Evolutionary conservation across 1,284 basidiomycete genomes (phyloP), one percentile per base, ranked within the genome.

Genomic region (Cerioporus squamosus): DNA sequence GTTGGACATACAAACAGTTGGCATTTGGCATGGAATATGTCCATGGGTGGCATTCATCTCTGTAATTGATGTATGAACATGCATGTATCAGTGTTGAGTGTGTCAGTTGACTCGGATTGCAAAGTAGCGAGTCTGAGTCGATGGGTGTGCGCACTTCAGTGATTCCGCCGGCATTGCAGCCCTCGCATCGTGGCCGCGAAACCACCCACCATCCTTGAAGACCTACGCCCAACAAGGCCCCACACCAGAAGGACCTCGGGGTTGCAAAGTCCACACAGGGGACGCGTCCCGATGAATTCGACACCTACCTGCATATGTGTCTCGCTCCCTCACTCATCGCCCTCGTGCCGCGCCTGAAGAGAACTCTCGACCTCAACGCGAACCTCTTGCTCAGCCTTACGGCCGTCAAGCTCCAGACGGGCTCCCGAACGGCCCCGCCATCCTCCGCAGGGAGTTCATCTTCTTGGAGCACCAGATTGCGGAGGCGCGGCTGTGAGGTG

Each of bases 381-480:
- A 77, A 71, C 53, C 78, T 81, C 9, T 80, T 90, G 1, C 80
- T 97, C 49, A 74, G 57, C 44, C 81, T 98, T 50, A 91, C 97
- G 80, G 95, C 95, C 2, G 95, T 97, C 75, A 97, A 98, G n/a
- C n/a, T n/a, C n/a, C n/a, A n/a, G 91, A 93, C 62, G 76, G 84
- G 49, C 79, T 98, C 23, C 88, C 93, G 2, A 89, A 95, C 71
- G 89, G 97, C 9, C 96, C 96, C 0, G 97, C 96, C 1, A 87
- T 99, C 66, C 85, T 99, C n/a, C 87, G 97, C 61, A 99, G 98
- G 77, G 97, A 99, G 75, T 99, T 99, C 72, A 92, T 98, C 69
- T 83, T 98, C 59, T 90, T 91, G 71, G 88, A 91, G 55, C 98
- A 99, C 74, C 96, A 98, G 79, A 92, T 99, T 65, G 85, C 92